Conservation (phyloP, 2,329 filamentous ascomycete genomes). For the Fusarium coffeatum region DNA sequence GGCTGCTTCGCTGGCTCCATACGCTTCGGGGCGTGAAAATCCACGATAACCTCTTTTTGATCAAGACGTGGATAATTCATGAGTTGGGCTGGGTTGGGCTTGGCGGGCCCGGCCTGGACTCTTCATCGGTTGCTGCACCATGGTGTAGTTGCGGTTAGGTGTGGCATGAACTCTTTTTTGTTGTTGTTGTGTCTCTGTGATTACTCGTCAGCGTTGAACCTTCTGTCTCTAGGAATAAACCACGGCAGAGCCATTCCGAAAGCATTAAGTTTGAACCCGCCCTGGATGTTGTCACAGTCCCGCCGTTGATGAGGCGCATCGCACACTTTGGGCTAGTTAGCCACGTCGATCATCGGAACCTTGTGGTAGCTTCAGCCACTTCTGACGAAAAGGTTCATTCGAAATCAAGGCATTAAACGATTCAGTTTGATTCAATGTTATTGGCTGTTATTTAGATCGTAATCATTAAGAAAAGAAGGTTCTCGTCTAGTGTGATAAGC, state of each 20-base stretch:
- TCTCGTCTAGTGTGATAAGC: background rate
- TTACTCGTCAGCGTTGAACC: slow-evolving; percentile 17
- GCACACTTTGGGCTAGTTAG: slow-evolving; percentile 22
- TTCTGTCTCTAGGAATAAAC: slow-evolving; percentile 3
- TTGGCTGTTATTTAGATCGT: background rate
- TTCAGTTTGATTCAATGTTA: background rate
- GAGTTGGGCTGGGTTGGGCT: slow-evolving; percentile 1
- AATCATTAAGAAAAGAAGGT: slow-evolving; percentile 2
- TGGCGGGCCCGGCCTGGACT: background rate
- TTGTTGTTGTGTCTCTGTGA: slow-evolving; percentile 1
- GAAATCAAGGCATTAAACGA: slow-evolving; percentile 20
- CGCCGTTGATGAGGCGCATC: slow-evolving; percentile 19
- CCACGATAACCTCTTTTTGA: slow-evolving; percentile 17
- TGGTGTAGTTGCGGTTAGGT: slow-evolving; percentile 14
- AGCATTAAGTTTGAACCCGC: slow-evolving; percentile 10
- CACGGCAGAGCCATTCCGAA: slow-evolving; percentile 21
- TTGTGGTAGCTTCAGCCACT: slow-evolving; percentile 26
- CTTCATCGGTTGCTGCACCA: background rate
- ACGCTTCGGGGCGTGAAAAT: slow-evolving; percentile 20
- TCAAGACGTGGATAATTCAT: slow-evolving; percentile 15
- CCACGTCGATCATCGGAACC: slow-evolving; percentile 31
- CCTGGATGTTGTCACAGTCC: slow-evolving; percentile 28
- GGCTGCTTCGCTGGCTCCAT: slow-evolving; percentile 39
- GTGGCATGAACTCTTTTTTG: slow-evolving; percentile 30
- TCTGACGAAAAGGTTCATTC: slow-evolving; percentile 17